Conservation (phyloP, 163 green algal genomes). For the Chlamydomonas reinhardtii region DNA sequence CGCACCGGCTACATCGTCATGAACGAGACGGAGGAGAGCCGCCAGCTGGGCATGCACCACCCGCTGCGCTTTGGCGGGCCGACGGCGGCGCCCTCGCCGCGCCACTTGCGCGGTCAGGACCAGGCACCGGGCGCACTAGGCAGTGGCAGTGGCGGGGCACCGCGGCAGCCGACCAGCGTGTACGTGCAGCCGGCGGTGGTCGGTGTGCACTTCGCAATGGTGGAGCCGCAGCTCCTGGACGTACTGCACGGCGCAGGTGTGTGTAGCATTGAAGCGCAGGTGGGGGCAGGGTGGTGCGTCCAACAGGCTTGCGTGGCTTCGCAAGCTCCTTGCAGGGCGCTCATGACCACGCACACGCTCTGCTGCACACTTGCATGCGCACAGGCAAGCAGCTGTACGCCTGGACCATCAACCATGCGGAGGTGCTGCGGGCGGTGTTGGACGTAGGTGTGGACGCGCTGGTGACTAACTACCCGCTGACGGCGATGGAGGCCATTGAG, state of each 20-base stretch:
- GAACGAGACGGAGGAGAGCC: slow-evolving; percentile 64
- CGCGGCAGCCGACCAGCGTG: no score
- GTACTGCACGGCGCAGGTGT: slow-evolving; percentile 38
- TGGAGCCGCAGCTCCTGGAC: slow-evolving; percentile 32
- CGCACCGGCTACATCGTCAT: slow-evolving; percentile 66
- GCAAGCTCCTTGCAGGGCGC: neutral
- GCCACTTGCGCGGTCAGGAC: no score
- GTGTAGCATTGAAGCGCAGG: no score
- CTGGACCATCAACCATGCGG: slow-evolving; percentile 67
- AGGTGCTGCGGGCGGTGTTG: slow-evolving; percentile 54
- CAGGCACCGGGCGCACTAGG: no score
- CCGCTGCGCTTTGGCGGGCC: slow-evolving; percentile 38
- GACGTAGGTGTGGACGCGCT: slow-evolving; percentile 65
- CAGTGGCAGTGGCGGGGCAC: neutral
- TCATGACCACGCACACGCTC: neutral
- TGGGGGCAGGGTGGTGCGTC: no score
- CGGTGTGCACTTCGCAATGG: slow-evolving; percentile 63
- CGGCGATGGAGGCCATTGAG: slow-evolving; percentile 49
- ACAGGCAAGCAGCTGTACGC: slow-evolving; percentile 57
- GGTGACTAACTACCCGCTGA: slow-evolving; percentile 59
- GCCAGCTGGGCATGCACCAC: slow-evolving; percentile 51
- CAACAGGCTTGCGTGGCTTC: neutral
- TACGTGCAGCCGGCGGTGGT: slow-evolving; percentile 36
- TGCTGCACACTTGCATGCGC: neutral
- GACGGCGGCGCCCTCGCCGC: neutral